Evolutionary conservation across 495 filamentous ascomycete species (phyloP).

Genomic region (Chaetomium cochliodes): DNA sequence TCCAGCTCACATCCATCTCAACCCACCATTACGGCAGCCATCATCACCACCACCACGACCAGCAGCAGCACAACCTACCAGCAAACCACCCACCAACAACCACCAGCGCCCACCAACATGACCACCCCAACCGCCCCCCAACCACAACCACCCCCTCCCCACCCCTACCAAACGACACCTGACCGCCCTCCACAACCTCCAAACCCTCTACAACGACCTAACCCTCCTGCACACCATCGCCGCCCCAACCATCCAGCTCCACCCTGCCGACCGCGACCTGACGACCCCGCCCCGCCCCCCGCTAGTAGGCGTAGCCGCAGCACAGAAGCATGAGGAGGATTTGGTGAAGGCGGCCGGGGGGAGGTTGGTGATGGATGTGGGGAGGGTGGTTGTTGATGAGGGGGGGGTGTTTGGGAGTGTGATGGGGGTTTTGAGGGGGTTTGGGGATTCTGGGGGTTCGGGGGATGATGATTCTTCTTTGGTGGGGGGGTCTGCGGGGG

Average conservation of each 20-base stretch:
- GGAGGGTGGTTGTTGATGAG: slow-evolving; percentile 10
- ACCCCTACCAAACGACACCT: too few relatives aligned
- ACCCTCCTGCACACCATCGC: slow-evolving; percentile 26
- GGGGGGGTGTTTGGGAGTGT: slow-evolving; percentile 30
- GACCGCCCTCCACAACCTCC: slow-evolving; percentile 16
- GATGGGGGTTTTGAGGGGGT: slow-evolving; percentile 21
- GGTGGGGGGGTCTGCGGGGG: too few relatives aligned
- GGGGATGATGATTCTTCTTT: too few relatives aligned
- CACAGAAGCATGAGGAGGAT: slow-evolving; percentile 30
- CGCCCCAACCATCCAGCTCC: slow-evolving; percentile 25
- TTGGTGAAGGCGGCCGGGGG: slow-evolving; percentile 27
- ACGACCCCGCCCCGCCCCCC: slow-evolving; percentile 16
- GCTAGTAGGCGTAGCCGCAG: slow-evolving; percentile 23
- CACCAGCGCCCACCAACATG: not conserved
- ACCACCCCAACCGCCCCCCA: not conserved
- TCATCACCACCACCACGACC: too few relatives aligned
- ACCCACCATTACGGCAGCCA: too few relatives aligned
- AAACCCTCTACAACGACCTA: slow-evolving; percentile 30
- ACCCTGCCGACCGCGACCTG: slow-evolving; percentile 25
- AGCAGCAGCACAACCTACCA: too few relatives aligned
- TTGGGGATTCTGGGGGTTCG: too few relatives aligned
- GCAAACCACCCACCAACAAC: too few relatives aligned
- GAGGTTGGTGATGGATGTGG: slow-evolving; percentile 32
- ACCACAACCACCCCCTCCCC: not conserved
- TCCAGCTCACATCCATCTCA: too few relatives aligned